Evolutionary conservation across 192 early-diverging fungal genomes (phyloP).

Genomic region (Obelidium mucronatum): DNA sequence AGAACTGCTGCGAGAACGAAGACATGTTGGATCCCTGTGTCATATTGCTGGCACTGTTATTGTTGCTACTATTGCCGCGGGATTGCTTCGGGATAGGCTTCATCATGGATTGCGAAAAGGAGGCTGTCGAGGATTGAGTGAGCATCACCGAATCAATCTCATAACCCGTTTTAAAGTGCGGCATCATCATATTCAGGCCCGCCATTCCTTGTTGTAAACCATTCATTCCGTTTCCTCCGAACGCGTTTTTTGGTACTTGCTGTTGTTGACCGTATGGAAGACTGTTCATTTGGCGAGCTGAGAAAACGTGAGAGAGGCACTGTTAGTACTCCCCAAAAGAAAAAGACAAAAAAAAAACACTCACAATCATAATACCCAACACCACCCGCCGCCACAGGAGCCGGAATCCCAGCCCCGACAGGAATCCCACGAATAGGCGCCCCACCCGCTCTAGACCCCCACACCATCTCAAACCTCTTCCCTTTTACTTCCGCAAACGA

Average conservation of each 20-base stretch:
- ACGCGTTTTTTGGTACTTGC: neutral
- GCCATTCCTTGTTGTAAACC: conserved; percentile 19
- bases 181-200: neutral
- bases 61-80: neutral
- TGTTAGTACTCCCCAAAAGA: neutral
- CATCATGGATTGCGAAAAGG: conserved; percentile 15
- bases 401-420: conserved; percentile 19
- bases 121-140: conserved; percentile 8
- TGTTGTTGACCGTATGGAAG: neutral
- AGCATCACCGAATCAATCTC: conserved; percentile 16
- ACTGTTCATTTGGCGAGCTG: conserved; percentile 12
- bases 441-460: conserved; percentile 42
- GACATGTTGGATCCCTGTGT: neutral
- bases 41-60: neutral
- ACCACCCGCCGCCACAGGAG: conserved; percentile 10
- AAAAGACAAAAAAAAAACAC: neutral
- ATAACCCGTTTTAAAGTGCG: conserved; percentile 19
- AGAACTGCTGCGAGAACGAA: conserved; percentile 14
- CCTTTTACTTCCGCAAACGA: conserved; percentile 30
- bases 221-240: neutral
- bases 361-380: conserved; percentile 26
- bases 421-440: conserved; percentile 31
- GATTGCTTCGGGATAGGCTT: conserved; percentile 16
- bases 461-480: conserved; percentile 44
- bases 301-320: too few relatives aligned